These are phyloP conservation scores for Calycina herbarum DNA, from an alignment of 2,329 filamentous ascomycete genomes.

Conservation along the genomic window DNA sequence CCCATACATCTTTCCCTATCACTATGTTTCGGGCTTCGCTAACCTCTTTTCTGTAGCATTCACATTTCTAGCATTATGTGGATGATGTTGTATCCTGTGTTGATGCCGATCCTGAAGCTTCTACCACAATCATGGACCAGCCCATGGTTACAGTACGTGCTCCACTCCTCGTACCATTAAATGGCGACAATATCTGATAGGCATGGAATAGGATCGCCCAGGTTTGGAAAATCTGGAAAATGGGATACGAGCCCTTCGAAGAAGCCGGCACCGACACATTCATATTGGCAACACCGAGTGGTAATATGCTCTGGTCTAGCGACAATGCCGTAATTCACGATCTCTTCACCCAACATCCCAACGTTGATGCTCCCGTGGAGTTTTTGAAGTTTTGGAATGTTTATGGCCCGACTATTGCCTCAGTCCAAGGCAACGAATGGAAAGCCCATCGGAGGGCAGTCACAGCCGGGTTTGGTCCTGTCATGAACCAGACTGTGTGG, in stretches of 20 bases:
- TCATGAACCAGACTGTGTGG: conserved; percentile 11
- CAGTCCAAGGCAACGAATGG: conserved; percentile 11
- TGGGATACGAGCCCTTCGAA: conserved; percentile 11
- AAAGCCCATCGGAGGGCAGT: conserved; percentile 12
- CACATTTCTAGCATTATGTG: conserved; percentile 14
- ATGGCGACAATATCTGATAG: neutral
- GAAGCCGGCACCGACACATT: conserved; percentile 12
- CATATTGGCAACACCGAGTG: conserved; percentile 11
- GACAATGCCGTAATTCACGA: conserved; percentile 9
- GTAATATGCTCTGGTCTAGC: conserved; percentile 14
- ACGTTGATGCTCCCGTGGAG: conserved; percentile 10
- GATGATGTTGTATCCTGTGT: conserved; percentile 14
- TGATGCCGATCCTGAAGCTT: conserved; percentile 9
- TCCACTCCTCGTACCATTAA: neutral
- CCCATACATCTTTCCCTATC: neutral
- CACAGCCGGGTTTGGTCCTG: conserved; percentile 10
- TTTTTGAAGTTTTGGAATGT: conserved; percentile 14
- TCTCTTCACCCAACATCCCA: conserved; percentile 7
- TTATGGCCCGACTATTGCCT: conserved; percentile 10
- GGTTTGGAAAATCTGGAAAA: conserved; percentile 11
- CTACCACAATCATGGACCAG: conserved; percentile 11
- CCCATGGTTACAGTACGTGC: conserved; percentile 12
- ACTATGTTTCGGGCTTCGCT: neutral
- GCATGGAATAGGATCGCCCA: conserved; percentile 8
- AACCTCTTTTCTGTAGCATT: conserved; percentile 1